Conservation (phyloP, 169 alveolate genomes). For the Neospora caninum region DNA sequence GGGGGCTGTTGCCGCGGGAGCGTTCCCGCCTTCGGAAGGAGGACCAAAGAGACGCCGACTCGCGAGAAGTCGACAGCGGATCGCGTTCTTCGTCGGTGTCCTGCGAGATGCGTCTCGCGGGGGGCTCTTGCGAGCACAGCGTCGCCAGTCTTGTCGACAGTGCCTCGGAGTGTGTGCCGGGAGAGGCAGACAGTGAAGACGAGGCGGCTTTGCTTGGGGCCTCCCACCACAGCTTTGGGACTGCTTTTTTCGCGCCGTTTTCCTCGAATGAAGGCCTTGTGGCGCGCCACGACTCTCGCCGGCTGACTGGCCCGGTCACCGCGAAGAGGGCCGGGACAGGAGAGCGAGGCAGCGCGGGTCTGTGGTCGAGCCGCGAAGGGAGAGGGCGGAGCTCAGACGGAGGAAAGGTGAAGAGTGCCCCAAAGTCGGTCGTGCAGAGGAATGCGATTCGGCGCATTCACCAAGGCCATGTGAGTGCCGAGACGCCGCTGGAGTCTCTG, state of each 20-base stretch:
- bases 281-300: too few species aligned
- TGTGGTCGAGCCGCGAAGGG: too few species aligned
- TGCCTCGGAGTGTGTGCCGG: background rate
- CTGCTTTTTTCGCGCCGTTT: too few species aligned
- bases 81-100: background rate
- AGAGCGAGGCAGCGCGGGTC: too few species aligned
- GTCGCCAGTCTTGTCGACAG: background rate
- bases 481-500: background rate
- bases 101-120: background rate
- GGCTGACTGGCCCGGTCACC: too few species aligned
- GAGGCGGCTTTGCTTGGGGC: background rate
- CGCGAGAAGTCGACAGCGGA: background rate
- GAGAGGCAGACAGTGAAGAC: background rate
- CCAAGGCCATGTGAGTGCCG: background rate
- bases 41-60: background rate
- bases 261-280: too few species aligned
- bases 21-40: background rate
- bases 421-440: background rate
- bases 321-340: too few species aligned
- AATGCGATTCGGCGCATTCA: background rate
- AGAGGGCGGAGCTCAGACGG: too few species aligned
- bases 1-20: conserved; percentile 2
- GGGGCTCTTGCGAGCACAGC: background rate
- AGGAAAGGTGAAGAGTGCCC: background rate
- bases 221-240: too few species aligned